Evolutionary conservation across 805 yeast genomes (phyloP).

Genomic region (Hanseniaspora occidentalis): DNA sequence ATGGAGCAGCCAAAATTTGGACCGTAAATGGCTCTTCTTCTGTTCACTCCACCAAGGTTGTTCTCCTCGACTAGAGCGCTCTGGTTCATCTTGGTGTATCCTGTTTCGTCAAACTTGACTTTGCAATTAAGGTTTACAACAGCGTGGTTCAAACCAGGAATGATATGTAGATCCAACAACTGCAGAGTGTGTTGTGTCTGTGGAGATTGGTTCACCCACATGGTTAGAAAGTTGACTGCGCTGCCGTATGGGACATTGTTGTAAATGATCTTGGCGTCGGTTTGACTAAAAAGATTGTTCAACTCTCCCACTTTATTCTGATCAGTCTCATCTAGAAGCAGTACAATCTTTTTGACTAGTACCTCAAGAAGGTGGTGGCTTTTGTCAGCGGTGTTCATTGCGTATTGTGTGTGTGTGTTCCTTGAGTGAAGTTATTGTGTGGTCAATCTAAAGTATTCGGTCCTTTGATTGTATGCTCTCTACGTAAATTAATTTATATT

Average conservation of each 20-base stretch:
- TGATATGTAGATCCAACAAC: constrained; percentile 53
- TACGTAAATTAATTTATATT: too few relatives aligned
- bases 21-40: constrained; percentile 48
- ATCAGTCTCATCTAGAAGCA: constrained; percentile 23
- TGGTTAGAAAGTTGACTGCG: constrained; percentile 15
- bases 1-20: constrained; percentile 58
- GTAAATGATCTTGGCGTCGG: constrained; percentile 16
- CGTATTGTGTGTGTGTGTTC: neutral
- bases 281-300: constrained; percentile 16
- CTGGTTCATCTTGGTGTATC: constrained; percentile 53
- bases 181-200: constrained; percentile 48
- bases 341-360: constrained; percentile 23
- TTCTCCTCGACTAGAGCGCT: constrained; percentile 35
- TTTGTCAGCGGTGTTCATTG: constrained; percentile 7
- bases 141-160: constrained; percentile 49
- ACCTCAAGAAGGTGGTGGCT: constrained; percentile 20
- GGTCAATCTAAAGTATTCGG: too few relatives aligned
- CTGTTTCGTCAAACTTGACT: constrained; percentile 67
- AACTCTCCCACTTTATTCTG: constrained; percentile 20
- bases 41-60: constrained; percentile 9
- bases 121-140: constrained; percentile 42
- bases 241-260: constrained; percentile 21
- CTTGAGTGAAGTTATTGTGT: neutral
- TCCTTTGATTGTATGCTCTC: too few relatives aligned
- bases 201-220: constrained; percentile 23